phyloP scores from a whole-genome alignment of 2,329 filamentous ascomycete genomes.

The Aquanectria penicillioides region DNA sequence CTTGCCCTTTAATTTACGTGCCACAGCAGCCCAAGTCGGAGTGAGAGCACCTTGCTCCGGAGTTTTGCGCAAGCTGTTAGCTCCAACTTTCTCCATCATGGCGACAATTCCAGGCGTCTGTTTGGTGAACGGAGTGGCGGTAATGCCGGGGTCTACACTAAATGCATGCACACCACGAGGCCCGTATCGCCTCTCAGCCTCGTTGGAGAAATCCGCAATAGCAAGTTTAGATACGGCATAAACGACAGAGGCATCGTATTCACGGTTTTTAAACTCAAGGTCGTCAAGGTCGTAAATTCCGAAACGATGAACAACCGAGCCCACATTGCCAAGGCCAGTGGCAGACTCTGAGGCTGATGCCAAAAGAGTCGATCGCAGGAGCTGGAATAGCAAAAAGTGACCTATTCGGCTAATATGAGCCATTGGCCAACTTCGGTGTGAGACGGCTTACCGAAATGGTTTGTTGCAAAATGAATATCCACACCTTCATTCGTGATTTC shows the following conservation, averaged over 20 bases:
- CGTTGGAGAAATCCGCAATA: not conserved
- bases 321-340: not conserved
- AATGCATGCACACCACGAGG: not conserved
- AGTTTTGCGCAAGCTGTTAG: not conserved
- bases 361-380: not conserved
- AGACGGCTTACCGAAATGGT: not conserved
- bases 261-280: not conserved
- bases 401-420: not conserved
- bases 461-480: conserved; percentile 6
- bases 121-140: not conserved
- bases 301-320: not conserved
- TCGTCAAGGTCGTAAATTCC: not conserved
- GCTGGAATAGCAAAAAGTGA: conserved; percentile 11
- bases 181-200: not conserved
- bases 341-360: not conserved
- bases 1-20: conserved; percentile 1
- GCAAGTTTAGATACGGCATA: not conserved
- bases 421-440: accelerated
- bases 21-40: not conserved
- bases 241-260: not conserved
- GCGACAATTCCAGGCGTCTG: not conserved
- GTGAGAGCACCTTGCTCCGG: not conserved
- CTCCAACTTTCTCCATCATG: conserved; percentile 1
- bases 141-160: conserved; percentile 5
- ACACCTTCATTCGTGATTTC: not conserved